Percentiles rank a stretch among this genome's conserved stretches.
phyloP scores from a whole-genome alignment of 805 yeast species.

The Ascoidea rubescens region DNA sequence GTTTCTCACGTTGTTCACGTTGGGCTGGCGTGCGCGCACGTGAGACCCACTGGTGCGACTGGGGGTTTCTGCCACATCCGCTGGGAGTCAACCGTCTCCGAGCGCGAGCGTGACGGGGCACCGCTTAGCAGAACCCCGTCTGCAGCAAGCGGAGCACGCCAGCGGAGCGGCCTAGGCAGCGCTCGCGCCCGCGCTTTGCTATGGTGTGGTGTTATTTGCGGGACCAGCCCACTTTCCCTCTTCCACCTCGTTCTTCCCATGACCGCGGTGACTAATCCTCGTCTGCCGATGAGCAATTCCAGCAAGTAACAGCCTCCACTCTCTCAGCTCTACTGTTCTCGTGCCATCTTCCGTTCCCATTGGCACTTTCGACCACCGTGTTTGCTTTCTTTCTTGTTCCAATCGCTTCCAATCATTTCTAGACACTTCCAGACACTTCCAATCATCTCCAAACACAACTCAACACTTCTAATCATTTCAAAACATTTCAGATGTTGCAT shows the following conservation, averaged over 20 bases:
- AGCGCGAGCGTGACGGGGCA: no score
- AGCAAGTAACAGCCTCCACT: neutral
- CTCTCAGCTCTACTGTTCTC: neutral
- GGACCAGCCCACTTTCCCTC: neutral
- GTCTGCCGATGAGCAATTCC: neutral
- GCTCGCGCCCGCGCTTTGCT: neutral
- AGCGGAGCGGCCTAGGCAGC: no score
- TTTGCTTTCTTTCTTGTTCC: neutral
- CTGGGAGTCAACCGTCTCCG: no score
- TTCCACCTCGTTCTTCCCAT: neutral
- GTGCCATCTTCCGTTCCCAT: neutral
- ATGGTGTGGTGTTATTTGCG: neutral
- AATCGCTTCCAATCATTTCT: no score
- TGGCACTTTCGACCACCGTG: neutral
- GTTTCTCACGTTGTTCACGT: neutral
- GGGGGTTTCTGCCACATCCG: no score
- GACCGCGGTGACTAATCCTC: neutral
- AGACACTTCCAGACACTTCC: no score
- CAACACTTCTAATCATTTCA: no score
- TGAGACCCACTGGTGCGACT: no score
- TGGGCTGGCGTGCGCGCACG: neutral
- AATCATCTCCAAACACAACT: no score
- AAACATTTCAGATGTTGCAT: no score
- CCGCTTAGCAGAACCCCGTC: no score
- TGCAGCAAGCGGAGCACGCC: no score